A percentile compares a stretch with the other conserved stretches of the same genome.
Evolutionary conservation across 352 stramenopile species (phyloP).

Genomic region (Halophytophthora polymorphica): DNA sequence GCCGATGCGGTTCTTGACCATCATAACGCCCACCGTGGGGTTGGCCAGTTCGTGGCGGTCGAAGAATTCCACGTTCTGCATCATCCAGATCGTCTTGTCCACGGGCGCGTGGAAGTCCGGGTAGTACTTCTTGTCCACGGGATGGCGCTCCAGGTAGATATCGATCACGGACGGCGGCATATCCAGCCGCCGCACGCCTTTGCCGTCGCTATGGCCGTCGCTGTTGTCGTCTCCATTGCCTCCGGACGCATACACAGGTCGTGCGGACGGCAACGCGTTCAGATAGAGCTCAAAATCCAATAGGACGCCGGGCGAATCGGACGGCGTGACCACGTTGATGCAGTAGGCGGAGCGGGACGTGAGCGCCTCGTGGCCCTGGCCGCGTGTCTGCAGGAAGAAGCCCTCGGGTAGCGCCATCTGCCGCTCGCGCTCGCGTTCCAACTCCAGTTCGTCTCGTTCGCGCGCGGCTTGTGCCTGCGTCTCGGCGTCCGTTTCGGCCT

Average conservation of each 20-base stretch:
- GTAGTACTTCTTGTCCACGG: conserved; percentile 74
- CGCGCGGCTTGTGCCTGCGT: conserved; percentile 6
- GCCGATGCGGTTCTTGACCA: conserved; percentile 79
- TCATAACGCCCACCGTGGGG: conserved; percentile 73
- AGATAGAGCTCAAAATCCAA: conserved; percentile 76
- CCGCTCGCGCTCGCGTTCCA: conserved; percentile 21
- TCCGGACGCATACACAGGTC: conserved; percentile 48
- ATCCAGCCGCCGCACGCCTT: conserved; percentile 21
- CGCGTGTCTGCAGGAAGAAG: conserved; percentile 70
- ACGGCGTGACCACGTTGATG: conserved; percentile 72
- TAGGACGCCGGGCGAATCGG: conserved; percentile 52
- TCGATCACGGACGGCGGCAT: conserved; percentile 77
- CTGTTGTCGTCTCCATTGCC: conserved; percentile 29
- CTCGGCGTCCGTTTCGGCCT: conserved; percentile 16
- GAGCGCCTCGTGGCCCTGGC: conserved; percentile 71
- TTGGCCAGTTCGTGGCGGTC: conserved; percentile 72
- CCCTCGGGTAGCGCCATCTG: conserved; percentile 38
- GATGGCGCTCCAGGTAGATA: conserved; percentile 74
- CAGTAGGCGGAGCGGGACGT: conserved; percentile 60
- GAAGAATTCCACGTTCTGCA: conserved; percentile 85
- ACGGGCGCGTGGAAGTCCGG: conserved; percentile 38
- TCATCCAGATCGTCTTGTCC: conserved; percentile 84
- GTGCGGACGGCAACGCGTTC: conserved; percentile 60
- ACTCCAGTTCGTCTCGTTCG: conserved; percentile 6
- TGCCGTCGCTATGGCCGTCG: conserved; percentile 2